Evolutionary conservation across 2,329 filamentous ascomycete species (phyloP), one percentile per base, ranked within the genome.

Genomic region (Lachnellula hyalina): DNA sequence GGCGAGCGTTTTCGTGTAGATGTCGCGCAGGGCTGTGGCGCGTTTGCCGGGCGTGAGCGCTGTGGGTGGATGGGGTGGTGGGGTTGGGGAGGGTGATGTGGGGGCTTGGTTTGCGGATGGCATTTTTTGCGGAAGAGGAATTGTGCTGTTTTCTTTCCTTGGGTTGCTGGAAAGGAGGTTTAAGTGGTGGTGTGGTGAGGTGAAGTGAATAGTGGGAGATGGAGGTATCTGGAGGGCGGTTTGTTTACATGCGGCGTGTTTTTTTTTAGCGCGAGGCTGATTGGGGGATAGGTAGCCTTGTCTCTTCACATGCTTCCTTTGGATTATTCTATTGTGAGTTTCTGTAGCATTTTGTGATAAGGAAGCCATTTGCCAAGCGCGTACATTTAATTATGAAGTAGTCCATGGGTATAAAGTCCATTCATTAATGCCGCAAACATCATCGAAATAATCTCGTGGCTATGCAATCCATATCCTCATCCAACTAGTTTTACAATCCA

Each of bases 1-100:
- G 46, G 69, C 61, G 23, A 85, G 75, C 28, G 77, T 76, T 54
- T 74, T 70, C 52, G 74, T 72, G 66, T 83, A 84, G 35, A 84
- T 72, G 52, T 77, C 72, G 51, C 77, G 75, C 55, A 86, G 76
- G 45, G 78, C 76, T 28, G 72, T 63, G 2, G 83, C 83, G 61
- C 83, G 81, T 2, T 78, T 78, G 47, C 83, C 83, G 0, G 82
- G 81, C 0, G 75, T 72, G 21, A 21, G 21, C 21, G 21, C 21
- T 5, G 52, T 59, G 11, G 62, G 63, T 14, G 54, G 34, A n/a
- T 32, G 7, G 7, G 64, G 62, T 3, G 65, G 61, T 2, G 65
- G 65, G 8, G 61, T 59, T 46, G 64, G 60, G 15, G 60, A 55
- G 28, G 47, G 47, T 11, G 52, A 47, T 38, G 51, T 34, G 32